These are phyloP conservation scores for Periconia sp. DNA, from an alignment of 2,329 filamentous ascomycete species.

Conservation along the genomic window DNA sequence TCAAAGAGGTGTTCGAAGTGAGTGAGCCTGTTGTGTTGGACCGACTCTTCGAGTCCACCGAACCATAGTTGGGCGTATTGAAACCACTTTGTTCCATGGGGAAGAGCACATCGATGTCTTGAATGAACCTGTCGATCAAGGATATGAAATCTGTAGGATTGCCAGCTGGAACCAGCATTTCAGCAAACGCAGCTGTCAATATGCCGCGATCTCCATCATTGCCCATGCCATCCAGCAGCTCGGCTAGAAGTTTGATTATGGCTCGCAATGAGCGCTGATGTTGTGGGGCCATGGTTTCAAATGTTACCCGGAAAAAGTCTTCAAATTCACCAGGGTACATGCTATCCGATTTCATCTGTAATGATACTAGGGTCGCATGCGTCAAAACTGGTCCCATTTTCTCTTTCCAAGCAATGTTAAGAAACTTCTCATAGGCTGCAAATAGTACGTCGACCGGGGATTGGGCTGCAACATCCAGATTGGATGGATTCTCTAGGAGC, in stretches of 20 bases:
- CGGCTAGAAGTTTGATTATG: constrained; percentile 81
- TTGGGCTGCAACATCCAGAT: constrained; percentile 73
- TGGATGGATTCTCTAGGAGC: constrained; percentile 79
- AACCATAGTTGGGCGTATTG: constrained; percentile 56
- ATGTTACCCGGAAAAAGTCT: constrained; percentile 56
- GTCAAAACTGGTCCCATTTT: constrained; percentile 85
- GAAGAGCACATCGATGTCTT: constrained; percentile 88
- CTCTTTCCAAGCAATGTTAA: constrained; percentile 83
- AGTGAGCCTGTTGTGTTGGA: constrained; percentile 72
- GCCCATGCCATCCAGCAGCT: constrained; percentile 83
- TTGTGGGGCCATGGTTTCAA: constrained; percentile 58
- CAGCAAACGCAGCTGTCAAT: constrained; percentile 84
- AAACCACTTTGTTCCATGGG: constrained; percentile 60
- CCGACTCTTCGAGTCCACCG: constrained; percentile 59
- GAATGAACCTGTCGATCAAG: constrained; percentile 81
- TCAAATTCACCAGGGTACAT: constrained; percentile 72
- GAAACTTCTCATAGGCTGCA: constrained; percentile 89
- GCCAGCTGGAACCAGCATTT: constrained; percentile 77
- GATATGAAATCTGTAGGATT: constrained; percentile 84
- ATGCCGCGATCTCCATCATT: constrained; percentile 91
- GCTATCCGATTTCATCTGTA: constrained; percentile 68
- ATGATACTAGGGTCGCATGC: constrained; percentile 66
- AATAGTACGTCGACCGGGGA: constrained; percentile 82
- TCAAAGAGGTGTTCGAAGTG: constrained; percentile 83
- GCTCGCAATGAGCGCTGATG: constrained; percentile 77